Conservation (phyloP, 306 rosid genomes). For the Lathyrus aphaca region DNA sequence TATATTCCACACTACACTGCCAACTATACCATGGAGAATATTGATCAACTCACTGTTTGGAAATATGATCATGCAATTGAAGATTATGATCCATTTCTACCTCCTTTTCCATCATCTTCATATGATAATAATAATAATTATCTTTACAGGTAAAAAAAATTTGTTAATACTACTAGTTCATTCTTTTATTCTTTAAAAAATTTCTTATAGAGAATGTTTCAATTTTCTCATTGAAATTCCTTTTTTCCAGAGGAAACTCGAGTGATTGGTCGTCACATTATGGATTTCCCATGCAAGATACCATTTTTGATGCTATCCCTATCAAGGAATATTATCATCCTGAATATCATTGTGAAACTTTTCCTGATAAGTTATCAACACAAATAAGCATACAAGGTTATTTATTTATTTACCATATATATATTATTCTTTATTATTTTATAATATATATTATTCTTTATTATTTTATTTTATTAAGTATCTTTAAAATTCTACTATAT, state of each 20-base stretch:
- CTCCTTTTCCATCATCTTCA: constrained; percentile 34
- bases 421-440: background rate
- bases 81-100: constrained; percentile 42
- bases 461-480: background rate
- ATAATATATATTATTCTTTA: background rate
- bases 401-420: background rate
- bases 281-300: constrained; percentile 47
- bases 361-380: constrained; percentile 40
- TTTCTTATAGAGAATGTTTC: background rate
- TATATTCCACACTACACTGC: background rate
- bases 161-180: background rate
- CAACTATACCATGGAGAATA: constrained; percentile 36
- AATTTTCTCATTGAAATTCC: constrained; percentile 8
- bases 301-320: constrained; percentile 41
- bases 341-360: constrained; percentile 35
- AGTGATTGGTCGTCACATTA: constrained; percentile 45
- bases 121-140: constrained; percentile 1
- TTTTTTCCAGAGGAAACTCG: constrained; percentile 30
- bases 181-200: background rate
- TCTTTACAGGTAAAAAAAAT: constrained; percentile 34
- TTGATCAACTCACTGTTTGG: constrained; percentile 30
- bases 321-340: constrained; percentile 34
- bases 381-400: constrained; percentile 45
- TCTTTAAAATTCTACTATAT: background rate
- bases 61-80: constrained; percentile 34